Base-by-base conservation (phyloP, 140 eudicot species). In the Erigeron philadelphicus region DNA sequence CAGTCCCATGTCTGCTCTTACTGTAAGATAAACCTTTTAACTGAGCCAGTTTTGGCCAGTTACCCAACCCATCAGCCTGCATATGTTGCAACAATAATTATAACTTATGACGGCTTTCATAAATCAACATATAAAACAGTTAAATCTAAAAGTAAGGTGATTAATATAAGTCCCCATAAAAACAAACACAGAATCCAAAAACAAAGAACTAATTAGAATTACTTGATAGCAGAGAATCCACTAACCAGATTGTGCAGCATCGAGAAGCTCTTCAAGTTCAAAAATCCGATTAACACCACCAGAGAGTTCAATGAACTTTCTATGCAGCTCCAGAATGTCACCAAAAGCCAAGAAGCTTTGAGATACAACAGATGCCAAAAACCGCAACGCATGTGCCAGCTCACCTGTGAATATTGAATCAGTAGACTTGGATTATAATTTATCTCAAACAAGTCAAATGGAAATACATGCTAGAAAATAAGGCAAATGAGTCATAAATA, bases 291-390 rank as follows among this genome's bases (percentile, higher is more conserved):
- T 92, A 67, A 92, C 76, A 58, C 98, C 96, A 59, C 98, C 98
- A 61, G 98, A 88, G 8, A 92, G 93, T 84, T 92, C 98, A 68
- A 86, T 42, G 74, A 86, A 92, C 75, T 92, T 92, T 67, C 89
- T 84, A 68, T 92, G 88, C 35, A 92, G 82, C 91, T 92, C 98
- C 81, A 92, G 92, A 80, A 89, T 88, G 82, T 92, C 98, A 23
- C 98, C 98, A 73, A 92, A 92, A 43, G 98, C 98, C 80, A 92
- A 81, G 73, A 92, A 92, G 96, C 98, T 92, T 75, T 92, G 98
- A 49, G 98, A 92, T 71, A 92, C 98, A 79, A 92, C 98, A 31
- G 98, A 92, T 74, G 98, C 98, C 75, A 92, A 81, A 82, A 88
- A 92, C 31, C 98, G 83, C 82, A 92, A 81, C 7, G 98, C 98